These are phyloP conservation scores for Mycena belliarum DNA, from an alignment of 768 basidiomycete genomes.

Conservation along the genomic window DNA sequence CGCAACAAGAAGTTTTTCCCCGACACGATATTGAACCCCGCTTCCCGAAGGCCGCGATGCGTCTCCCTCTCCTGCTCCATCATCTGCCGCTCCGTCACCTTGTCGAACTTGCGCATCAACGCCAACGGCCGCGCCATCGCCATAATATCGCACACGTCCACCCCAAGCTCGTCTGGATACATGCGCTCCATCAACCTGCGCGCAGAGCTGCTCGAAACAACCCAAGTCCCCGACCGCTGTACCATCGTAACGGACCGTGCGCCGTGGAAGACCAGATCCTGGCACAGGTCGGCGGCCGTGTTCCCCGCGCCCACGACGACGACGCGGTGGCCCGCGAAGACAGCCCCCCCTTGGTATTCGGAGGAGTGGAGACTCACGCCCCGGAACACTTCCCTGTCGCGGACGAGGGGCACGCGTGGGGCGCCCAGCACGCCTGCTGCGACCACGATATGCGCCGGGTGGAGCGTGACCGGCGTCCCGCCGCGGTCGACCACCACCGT, in stretches of 20 bases:
- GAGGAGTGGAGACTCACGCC: slow-evolving; percentile 36
- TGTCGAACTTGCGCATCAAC: slow-evolving; percentile 10
- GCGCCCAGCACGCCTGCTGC: slow-evolving; percentile 39
- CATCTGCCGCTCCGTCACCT: neutral
- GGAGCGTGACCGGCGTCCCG: slow-evolving; percentile 30
- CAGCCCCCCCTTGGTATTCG: slow-evolving; percentile 29
- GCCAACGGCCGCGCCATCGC: slow-evolving; percentile 9
- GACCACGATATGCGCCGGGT: slow-evolving; percentile 41
- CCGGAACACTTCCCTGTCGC: slow-evolving; percentile 28
- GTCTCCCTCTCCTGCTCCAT: slow-evolving; percentile 8
- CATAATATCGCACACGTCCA: slow-evolving; percentile 28
- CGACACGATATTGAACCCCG: slow-evolving; percentile 5
- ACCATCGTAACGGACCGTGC: slow-evolving; percentile 42
- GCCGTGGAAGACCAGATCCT: slow-evolving; percentile 34
- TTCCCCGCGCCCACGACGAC: slow-evolving; percentile 46
- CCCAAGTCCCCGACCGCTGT: slow-evolving; percentile 41
- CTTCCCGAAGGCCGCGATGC: slow-evolving; percentile 13
- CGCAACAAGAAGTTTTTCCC: neutral
- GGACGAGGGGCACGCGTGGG: slow-evolving; percentile 33
- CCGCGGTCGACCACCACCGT: slow-evolving; percentile 32
- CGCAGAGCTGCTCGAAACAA: slow-evolving; percentile 20
- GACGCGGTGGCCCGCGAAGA: slow-evolving; percentile 35
- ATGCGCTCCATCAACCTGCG: slow-evolving; percentile 1
- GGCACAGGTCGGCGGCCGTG: slow-evolving; percentile 39
- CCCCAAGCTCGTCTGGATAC: slow-evolving; percentile 24